These are phyloP conservation scores for Chamaenerion angustifolium DNA, from an alignment of 345 rosid genomes.

Conservation along the genomic window DNA sequence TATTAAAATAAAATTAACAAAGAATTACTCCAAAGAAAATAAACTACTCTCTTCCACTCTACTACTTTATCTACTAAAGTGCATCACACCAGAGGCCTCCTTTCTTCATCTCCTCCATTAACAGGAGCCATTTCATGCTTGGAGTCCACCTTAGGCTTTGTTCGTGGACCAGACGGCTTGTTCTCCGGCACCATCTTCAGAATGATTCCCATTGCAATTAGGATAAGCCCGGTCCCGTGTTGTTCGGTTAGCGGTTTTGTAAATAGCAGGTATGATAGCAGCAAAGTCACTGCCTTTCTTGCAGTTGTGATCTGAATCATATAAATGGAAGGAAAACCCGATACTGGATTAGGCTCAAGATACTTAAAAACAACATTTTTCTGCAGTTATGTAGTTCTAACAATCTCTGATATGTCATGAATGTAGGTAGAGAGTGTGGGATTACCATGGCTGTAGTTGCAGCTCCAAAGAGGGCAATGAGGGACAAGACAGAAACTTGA, in stretches of 20 bases:
- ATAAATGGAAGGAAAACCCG: background rate
- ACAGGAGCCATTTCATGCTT: constrained; percentile 11
- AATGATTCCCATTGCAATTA: constrained; percentile 63
- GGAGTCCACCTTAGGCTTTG: background rate
- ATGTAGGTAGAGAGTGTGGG: too few species aligned
- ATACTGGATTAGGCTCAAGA: background rate
- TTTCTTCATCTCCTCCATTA: constrained; percentile 21
- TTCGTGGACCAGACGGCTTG: constrained; percentile 14
- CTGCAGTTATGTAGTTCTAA: background rate
- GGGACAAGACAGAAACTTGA: constrained; percentile 85
- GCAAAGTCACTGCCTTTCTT: constrained; percentile 61
- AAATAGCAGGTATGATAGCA: constrained; percentile 67
- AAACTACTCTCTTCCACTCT: background rate
- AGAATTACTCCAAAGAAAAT: background rate
- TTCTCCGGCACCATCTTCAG: constrained; percentile 70
- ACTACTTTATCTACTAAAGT: background rate
- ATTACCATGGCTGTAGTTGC: constrained; percentile 92
- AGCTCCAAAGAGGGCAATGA: constrained; percentile 89
- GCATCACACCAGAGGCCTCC: constrained; percentile 32
- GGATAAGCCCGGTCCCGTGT: constrained; percentile 65
- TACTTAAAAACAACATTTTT: background rate
- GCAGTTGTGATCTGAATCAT: constrained; percentile 67
- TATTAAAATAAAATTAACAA: too few species aligned
- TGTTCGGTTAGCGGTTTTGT: constrained; percentile 86
- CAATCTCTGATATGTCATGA: too few species aligned